A percentile compares a stretch with the other conserved stretches of the same genome.
Conservation (phyloP, 2,329 filamentous ascomycete species). For the Paracorniculantispora psalliotae region DNA sequence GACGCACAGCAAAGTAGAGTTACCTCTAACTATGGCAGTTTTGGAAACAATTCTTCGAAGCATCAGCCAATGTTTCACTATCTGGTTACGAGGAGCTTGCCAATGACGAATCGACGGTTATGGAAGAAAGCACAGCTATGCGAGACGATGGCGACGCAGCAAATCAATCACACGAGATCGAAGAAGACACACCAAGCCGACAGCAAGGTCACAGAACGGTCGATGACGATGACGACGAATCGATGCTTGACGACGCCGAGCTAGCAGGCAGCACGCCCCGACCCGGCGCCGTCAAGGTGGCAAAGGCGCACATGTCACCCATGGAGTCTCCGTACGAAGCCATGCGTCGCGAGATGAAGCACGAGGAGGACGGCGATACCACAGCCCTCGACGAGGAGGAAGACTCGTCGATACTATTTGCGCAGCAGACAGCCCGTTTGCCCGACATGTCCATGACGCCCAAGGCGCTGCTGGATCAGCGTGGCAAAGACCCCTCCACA, state of each 20-base stretch:
- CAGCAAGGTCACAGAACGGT: conserved; percentile 23
- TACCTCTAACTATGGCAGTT: conserved; percentile 53
- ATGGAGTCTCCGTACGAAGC: conserved; percentile 74
- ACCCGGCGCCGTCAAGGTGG: conserved; percentile 46
- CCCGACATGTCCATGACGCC: conserved; percentile 62
- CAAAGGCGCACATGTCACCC: conserved; percentile 52
- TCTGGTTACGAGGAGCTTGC: conserved; percentile 86
- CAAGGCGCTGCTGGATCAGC: conserved; percentile 35
- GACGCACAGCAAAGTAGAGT: conserved; percentile 8
- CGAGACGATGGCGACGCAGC: conserved; percentile 50
- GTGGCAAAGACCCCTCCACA: conserved; percentile 30
- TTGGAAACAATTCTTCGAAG: conserved; percentile 99
- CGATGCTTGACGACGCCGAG: conserved; percentile 60
- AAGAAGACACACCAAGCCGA: conserved; percentile 28
- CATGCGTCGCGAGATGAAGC: conserved; percentile 61
- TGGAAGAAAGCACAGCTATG: conserved; percentile 49
- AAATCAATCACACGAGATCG: conserved; percentile 34
- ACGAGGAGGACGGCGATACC: conserved; percentile 33
- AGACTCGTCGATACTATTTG: conserved; percentile 45
- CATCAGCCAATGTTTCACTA: conserved; percentile 92
- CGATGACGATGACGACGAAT: conserved; percentile 46
- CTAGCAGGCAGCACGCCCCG: conserved; percentile 65
- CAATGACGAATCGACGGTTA: conserved; percentile 52
- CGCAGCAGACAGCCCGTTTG: conserved; percentile 49
- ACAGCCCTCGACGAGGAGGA: conserved; percentile 32